phyloP scores from a whole-genome alignment of 2,329 filamentous ascomycete genomes.

The Tympanopsis confertula region DNA sequence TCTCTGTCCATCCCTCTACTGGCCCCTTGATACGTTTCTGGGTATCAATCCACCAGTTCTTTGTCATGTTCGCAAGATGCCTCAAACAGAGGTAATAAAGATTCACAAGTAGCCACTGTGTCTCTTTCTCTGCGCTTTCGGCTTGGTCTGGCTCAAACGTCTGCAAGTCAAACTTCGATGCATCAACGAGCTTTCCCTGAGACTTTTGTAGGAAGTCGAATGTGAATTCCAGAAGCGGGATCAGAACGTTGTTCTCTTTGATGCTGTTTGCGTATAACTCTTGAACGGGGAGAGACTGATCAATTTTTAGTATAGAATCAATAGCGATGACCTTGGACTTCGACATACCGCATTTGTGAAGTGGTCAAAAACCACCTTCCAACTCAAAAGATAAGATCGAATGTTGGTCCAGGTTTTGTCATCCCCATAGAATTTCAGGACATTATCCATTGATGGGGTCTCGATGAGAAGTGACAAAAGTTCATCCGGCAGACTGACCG shows the following conservation, averaged over 20 bases:
- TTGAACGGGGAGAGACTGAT: constrained; percentile 66
- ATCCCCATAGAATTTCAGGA: constrained; percentile 49
- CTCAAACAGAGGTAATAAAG: constrained; percentile 74
- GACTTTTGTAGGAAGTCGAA: constrained; percentile 79
- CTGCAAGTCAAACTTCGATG: constrained; percentile 56
- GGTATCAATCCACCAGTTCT: constrained; percentile 74
- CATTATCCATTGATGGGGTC: constrained; percentile 57
- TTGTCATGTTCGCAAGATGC: constrained; percentile 67
- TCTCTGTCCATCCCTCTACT: constrained; percentile 58
- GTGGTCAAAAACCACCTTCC: constrained; percentile 82
- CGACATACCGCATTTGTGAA: constrained; percentile 51
- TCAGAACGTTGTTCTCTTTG: constrained; percentile 60
- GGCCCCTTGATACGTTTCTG: constrained; percentile 69
- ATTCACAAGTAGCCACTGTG: constrained; percentile 75
- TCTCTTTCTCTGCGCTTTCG: constrained; percentile 57
- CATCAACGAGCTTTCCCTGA: constrained; percentile 59
- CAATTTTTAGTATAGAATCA: constrained; percentile 15
- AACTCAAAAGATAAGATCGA: constrained; percentile 74
- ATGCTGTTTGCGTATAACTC: constrained; percentile 70
- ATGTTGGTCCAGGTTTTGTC: constrained; percentile 58
- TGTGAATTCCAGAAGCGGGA: constrained; percentile 62
- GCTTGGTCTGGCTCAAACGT: constrained; percentile 34
- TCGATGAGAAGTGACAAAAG: constrained; percentile 74
- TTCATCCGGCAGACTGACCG: constrained; percentile 69
- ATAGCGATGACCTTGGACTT: neutral